phyloP scores from a whole-genome alignment of 1,139 yeast species.

The Sugiyamaella xylanicola region DNA sequence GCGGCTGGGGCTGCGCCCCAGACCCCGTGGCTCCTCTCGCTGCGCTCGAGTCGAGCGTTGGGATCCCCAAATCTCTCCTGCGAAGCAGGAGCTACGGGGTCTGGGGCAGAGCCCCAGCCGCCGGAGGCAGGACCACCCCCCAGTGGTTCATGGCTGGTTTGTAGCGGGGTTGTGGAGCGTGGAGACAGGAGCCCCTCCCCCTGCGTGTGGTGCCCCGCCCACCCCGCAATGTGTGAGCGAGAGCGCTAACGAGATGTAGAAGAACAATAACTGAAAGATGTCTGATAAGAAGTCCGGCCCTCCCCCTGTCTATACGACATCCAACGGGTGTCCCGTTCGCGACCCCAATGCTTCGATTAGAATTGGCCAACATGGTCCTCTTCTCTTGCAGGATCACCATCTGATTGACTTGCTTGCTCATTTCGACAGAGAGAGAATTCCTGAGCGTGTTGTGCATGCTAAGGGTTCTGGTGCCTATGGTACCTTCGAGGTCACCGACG shows the following conservation, averaged over 20 bases:
- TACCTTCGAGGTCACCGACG: constrained; percentile 78
- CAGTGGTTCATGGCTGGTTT: neutral
- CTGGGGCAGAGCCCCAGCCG: neutral
- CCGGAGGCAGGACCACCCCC: neutral
- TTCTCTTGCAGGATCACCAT: constrained; percentile 76
- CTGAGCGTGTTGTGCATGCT: constrained; percentile 89
- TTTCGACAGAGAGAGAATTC: constrained; percentile 84
- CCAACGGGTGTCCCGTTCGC: constrained; percentile 72
- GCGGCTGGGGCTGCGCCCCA: neutral
- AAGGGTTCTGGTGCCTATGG: constrained; percentile 90
- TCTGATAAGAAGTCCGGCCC: constrained; percentile 23
- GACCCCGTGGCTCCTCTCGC: neutral
- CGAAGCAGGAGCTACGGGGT: neutral
- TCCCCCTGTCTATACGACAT: constrained; percentile 55
- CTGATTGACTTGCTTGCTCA: constrained; percentile 77
- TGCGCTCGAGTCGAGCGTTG: neutral
- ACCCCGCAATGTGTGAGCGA: too few species aligned
- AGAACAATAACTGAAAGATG: constrained; percentile 18
- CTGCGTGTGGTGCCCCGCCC: neutral
- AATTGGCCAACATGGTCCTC: constrained; percentile 73
- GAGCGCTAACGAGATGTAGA: neutral
- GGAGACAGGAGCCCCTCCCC: too few species aligned
- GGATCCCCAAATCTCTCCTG: neutral
- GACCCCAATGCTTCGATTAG: constrained; percentile 72
- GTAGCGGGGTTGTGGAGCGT: neutral